These are phyloP conservation scores for Cladophialophora exuberans DNA, from an alignment of 2,329 filamentous ascomycete species.

Conservation along the genomic window DNA sequence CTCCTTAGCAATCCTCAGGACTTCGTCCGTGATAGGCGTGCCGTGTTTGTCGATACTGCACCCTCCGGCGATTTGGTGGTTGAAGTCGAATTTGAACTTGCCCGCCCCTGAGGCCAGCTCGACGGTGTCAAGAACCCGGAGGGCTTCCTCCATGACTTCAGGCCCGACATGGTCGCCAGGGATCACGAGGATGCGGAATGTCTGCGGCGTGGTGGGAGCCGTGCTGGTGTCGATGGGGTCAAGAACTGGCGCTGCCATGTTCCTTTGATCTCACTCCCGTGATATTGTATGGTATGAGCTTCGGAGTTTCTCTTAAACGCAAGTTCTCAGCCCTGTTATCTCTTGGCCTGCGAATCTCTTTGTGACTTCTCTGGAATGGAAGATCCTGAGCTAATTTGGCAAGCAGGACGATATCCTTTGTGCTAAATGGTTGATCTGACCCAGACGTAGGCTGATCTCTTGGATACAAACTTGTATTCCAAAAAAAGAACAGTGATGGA, in stretches of 20 bases:
- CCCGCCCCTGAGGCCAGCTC: conserved; percentile 52
- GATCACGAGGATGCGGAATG: conserved; percentile 59
- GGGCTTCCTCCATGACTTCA: conserved; percentile 67
- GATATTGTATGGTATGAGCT: too few species aligned
- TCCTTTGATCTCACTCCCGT: background rate
- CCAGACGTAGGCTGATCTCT: too few species aligned
- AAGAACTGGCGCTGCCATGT: conserved; percentile 11
- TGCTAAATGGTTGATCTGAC: too few species aligned
- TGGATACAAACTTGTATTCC: too few species aligned
- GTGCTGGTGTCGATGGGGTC: background rate
- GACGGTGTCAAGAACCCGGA: conserved; percentile 59
- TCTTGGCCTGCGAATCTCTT: too few species aligned
- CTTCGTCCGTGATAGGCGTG: conserved; percentile 65
- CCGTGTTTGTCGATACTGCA: conserved; percentile 68
- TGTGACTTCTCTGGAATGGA: too few species aligned
- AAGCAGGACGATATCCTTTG: too few species aligned
- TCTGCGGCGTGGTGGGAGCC: conserved; percentile 8
- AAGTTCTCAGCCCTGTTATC: too few species aligned
- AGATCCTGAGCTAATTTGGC: too few species aligned
- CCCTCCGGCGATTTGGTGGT: conserved; percentile 68
- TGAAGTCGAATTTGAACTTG: conserved; percentile 66
- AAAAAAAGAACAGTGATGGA: too few species aligned
- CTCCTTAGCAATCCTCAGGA: conserved; percentile 58
- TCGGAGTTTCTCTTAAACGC: too few species aligned
- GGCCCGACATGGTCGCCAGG: conserved; percentile 72